These are phyloP conservation scores for Corymbia maculata DNA, from an alignment of 345 rosid species.

Conservation along the genomic window DNA sequence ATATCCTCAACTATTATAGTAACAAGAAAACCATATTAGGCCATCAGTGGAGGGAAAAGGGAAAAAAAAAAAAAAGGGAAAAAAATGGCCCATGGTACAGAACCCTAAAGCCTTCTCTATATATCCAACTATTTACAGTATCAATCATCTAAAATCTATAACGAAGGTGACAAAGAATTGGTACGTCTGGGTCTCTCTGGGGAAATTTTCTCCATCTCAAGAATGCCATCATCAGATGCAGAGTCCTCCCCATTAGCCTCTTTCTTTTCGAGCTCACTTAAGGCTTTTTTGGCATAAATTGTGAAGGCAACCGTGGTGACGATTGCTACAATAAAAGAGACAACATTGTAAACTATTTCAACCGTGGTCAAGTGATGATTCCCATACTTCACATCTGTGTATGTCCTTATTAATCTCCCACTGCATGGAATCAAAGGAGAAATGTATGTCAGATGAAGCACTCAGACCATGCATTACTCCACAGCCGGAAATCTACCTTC, in stretches of 20 bases:
- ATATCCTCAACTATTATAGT: not conserved
- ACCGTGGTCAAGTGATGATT: slow-evolving; percentile 45
- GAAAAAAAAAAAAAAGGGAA: not conserved
- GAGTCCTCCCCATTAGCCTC: slow-evolving; percentile 16
- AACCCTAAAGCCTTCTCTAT: not conserved
- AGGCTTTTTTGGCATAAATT: slow-evolving; percentile 47
- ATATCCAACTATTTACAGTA: not conserved
- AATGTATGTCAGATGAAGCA: not conserved
- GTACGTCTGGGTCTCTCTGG: slow-evolving; percentile 9
- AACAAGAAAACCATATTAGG: not conserved
- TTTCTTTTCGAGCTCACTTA: slow-evolving; percentile 38
- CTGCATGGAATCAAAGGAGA: slow-evolving; percentile 22
- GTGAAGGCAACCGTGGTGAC: slow-evolving; percentile 60
- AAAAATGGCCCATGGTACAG: not conserved
- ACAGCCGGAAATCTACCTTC: not conserved
- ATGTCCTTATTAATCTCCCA: slow-evolving; percentile 64
- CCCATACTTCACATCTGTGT: slow-evolving; percentile 58
- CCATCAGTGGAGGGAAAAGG: not conserved
- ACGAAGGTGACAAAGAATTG: not conserved
- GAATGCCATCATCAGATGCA: slow-evolving; percentile 1
- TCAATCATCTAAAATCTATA: not conserved
- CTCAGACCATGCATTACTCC: not conserved
- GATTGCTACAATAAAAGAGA: slow-evolving; percentile 54
- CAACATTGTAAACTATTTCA: slow-evolving; percentile 60
- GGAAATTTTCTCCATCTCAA: slow-evolving; percentile 49